A percentile compares a stretch with the other conserved stretches of the same genome.
phyloP scores from a whole-genome alignment of 2,329 filamentous ascomycete species.

The Aureobasidium sp. region DNA sequence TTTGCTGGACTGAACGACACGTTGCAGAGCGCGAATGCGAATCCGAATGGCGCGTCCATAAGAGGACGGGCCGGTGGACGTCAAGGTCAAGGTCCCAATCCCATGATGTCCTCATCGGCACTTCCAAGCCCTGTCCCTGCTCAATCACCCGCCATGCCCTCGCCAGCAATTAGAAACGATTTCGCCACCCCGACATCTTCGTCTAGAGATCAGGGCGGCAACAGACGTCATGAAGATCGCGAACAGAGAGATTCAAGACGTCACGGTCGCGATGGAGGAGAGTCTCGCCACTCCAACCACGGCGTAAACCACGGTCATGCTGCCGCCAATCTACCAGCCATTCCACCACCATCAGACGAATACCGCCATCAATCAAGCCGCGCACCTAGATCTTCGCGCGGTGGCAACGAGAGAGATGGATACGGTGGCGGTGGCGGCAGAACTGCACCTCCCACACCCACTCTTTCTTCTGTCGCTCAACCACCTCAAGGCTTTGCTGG shows the following conservation, averaged over 20 bases:
- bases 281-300: slow-evolving; percentile 10
- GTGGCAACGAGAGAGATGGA: slow-evolving; percentile 16
- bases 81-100: no score
- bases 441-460: neutral
- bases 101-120: neutral
- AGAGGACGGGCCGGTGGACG: slow-evolving; percentile 6
- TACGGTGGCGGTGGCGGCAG: neutral
- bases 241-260: slow-evolving; percentile 14
- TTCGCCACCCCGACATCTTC: neutral
- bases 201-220: neutral
- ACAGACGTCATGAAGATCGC: slow-evolving; percentile 19
- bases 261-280: slow-evolving; percentile 13
- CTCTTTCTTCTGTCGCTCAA: neutral
- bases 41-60: slow-evolving; percentile 8
- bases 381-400: slow-evolving; percentile 8
- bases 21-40: slow-evolving; percentile 2
- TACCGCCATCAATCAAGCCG: neutral
- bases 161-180: neutral
- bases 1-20: slow-evolving; percentile 22
- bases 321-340: neutral
- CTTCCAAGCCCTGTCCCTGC: neutral
- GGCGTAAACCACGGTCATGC: neutral
- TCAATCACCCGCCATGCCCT: neutral
- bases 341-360: neutral
- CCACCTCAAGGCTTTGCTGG: neutral